Evolutionary conservation across 176 grass and related monocot genomes (phyloP).

Genomic region (Hsuehochloa calcarea): DNA sequence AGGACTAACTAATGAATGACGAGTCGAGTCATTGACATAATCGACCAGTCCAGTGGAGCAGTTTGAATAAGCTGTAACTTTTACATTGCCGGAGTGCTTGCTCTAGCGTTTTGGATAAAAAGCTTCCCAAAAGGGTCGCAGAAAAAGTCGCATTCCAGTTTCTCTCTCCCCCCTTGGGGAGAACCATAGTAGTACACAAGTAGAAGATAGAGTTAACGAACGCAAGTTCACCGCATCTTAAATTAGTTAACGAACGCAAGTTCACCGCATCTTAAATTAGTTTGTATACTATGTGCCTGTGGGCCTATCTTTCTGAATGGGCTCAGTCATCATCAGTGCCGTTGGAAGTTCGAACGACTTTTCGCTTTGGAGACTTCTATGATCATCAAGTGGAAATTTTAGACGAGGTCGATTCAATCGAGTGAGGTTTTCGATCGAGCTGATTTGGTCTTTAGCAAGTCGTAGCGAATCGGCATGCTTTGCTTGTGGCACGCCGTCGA

Average conservation of each 20-base stretch:
- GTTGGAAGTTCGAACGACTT: neutral
- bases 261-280: neutral
- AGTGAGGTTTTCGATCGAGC: neutral
- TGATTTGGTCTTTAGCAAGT: conserved; percentile 25
- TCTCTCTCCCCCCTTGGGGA: neutral
- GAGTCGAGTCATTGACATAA: neutral
- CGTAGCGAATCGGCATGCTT: conserved; percentile 18
- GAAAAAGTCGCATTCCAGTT: neutral
- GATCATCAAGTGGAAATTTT: conserved; percentile 17
- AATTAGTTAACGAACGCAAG: neutral
- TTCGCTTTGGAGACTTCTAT: neutral
- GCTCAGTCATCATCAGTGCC: neutral
- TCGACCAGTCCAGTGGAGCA: neutral
- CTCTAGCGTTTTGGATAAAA: neutral
- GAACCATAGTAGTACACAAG: neutral
- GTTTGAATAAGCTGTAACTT: conserved; percentile 32
- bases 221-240: neutral
- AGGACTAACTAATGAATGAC: neutral
- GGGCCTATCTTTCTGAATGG: neutral
- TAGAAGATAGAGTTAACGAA: neutral
- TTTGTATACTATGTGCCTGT: neutral
- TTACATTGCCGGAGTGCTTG: neutral
- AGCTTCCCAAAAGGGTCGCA: neutral
- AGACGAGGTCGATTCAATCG: conserved; percentile 1
- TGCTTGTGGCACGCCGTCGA: neutral